phyloP scores from a whole-genome alignment of 345 rosid genomes.

The Kandelia obovata region DNA sequence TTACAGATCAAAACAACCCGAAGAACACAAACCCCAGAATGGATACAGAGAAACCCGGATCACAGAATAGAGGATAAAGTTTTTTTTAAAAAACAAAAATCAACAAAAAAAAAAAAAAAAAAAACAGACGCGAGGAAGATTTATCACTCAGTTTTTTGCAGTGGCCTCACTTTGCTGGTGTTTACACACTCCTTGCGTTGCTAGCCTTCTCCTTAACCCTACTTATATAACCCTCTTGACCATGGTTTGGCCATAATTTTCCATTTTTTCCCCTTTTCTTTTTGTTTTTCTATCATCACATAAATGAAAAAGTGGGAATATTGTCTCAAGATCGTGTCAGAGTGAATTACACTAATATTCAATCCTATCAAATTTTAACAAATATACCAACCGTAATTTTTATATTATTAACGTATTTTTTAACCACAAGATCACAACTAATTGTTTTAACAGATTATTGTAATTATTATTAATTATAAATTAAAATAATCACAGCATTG shows the following conservation, averaged over 20 bases:
- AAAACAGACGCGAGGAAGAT: neutral
- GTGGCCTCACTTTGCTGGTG: slow-evolving; percentile 29
- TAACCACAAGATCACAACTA: no score
- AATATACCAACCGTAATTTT: neutral
- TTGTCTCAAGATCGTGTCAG: slow-evolving; percentile 15
- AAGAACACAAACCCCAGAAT: neutral
- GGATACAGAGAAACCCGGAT: no score
- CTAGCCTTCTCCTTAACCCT: slow-evolving; percentile 15
- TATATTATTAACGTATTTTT: no score
- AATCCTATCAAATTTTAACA: slow-evolving; percentile 9
- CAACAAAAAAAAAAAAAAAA: neutral
- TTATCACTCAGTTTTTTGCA: neutral
- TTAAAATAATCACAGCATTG: no score
- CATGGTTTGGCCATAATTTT: neutral
- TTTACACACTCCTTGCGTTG: slow-evolving; percentile 32
- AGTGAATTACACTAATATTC: no score
- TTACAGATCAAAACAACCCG: neutral
- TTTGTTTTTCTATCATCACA: no score
- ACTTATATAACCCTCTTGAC: slow-evolving; percentile 37
- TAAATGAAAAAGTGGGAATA: neutral
- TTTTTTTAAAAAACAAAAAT: neutral
- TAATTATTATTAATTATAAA: no score
- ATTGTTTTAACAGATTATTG: no score
- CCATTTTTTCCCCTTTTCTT: neutral
- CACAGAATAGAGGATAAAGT: slow-evolving; percentile 8